Base-by-base conservation (phyloP, 2,329 filamentous ascomycete species). In the Neofusicoccum umdonicola region DNA sequence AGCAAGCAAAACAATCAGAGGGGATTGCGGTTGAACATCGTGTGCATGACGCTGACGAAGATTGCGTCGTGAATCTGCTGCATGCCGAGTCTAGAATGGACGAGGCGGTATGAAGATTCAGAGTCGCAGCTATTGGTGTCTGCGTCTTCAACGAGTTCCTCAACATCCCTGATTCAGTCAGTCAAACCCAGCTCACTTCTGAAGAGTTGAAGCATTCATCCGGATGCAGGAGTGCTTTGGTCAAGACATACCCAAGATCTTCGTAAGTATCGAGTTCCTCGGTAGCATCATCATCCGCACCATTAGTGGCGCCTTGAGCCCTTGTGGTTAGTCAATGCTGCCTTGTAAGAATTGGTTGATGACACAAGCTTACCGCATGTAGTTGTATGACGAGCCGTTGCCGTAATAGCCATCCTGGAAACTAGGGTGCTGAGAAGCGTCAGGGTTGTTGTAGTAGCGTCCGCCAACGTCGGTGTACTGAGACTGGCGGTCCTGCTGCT, bases 371-470 rank as follows among this genome's bases (percentile, higher is more conserved):
- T 45, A 62, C 60, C 37, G 60, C 8, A 45, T 39, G 48, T 15
- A 45, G 41, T 52, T 42, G 34, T 62, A 62, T 17, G 31, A 47
- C 3, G 45, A 19, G n/a, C 39, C 22, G 8, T 22, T 44, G 22
- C 31, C n/a, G 17, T 63, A 45, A 27, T 63, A 54, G 13, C 48
- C 31, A 7, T 54, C 48, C 39, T 63, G 61, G 27, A 42, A 52
- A 47, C 34, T 44, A 19, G 27, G 58, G 19, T 62, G 44, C 34
- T 62, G 58, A 17, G 35, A 35, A 52, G 44, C 13, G 4, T 62
- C 60, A n/a, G 19, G 7, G 12, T 48, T 27, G 12, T 63, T 63
- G 61, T 63, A 63, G 61, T 63, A 63, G 17, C 48, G 48, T 4
- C 50, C 47, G n/a, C 61, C 27, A 34, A 63, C 48, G 6, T 63